A percentile compares a stretch with the other conserved stretches of the same genome.
Conservation (phyloP, 192 early-diverging fungal genomes). For the Entomortierella chlamydospora region DNA sequence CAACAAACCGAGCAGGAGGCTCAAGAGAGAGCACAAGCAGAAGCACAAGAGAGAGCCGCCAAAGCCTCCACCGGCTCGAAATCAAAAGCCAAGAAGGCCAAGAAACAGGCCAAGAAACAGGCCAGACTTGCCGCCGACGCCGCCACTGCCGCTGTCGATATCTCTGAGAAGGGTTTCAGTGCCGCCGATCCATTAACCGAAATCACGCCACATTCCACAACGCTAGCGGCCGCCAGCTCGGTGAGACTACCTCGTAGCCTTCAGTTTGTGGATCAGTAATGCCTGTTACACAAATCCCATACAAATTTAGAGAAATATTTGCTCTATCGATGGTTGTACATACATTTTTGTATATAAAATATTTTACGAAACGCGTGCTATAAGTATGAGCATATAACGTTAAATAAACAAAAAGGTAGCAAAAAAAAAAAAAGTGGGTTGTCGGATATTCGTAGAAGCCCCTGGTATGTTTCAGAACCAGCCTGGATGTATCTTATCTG, state of each 20-base stretch:
- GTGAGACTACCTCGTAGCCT: constrained; percentile 40
- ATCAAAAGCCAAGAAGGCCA: constrained; percentile 34
- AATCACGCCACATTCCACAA: neutral
- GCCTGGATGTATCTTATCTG: no score
- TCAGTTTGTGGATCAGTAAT: constrained; percentile 46
- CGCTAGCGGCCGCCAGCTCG: neutral
- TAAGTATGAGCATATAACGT: no score
- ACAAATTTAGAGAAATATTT: no score
- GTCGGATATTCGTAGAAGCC: no score
- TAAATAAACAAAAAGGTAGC: no score
- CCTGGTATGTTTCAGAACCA: no score
- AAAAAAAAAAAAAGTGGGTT: no score
- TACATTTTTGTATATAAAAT: neutral
- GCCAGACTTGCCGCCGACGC: constrained; percentile 26
- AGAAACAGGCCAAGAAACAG: constrained; percentile 17
- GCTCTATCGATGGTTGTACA: no score
- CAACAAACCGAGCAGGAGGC: constrained; percentile 30
- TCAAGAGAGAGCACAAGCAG: constrained; percentile 12
- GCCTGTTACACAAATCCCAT: no score
- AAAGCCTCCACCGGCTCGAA: constrained; percentile 8
- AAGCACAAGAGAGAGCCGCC: constrained; percentile 24
- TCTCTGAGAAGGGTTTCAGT: no score
- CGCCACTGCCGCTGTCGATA: constrained; percentile 17
- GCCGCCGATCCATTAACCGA: neutral
- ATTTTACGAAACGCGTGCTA: no score